Evolutionary conservation across 371 early-diverging fungal genomes (phyloP), one percentile per base, ranked within the genome.

Genomic region (Funneliformis caledonium): DNA sequence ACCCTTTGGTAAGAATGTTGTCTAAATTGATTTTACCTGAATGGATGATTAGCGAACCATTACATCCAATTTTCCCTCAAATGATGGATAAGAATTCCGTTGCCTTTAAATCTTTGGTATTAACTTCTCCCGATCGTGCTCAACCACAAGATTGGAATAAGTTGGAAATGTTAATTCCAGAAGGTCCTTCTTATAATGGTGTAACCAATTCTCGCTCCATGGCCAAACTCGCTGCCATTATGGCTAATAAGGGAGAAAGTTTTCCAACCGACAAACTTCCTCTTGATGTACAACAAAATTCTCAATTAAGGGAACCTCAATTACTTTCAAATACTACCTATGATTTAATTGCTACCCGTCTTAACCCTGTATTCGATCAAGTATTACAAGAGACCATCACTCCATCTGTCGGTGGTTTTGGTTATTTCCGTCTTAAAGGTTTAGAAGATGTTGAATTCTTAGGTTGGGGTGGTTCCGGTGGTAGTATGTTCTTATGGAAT

Each of bases 201-300:
- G 86, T 86, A 79, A 87, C 93, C 5, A 92, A 92, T 78, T 88
- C 92, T 11, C 84, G 85, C 67, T 90, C 91, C 48, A 90, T 93
- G n/a, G 93, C 90, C 2, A 88, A 87, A 72, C 81, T 93, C 33
- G 91, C 88, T 33, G 90, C 92, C 16, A 86, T 92, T 80, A 88
- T 93, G 90, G 91, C 92, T 14, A 92, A 92, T 81, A 80, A 85
- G n/a, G 94, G 94, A 11, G 74, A 85, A 31, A 84, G 92, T 0
- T 81, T 89, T 26, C 83, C 82, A 86, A 85, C 19, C 11, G 56
- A 56, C 19, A 43, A 83, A 0, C 9, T 11, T 33, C 7, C 48
- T 16, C 48, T 52, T 14, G 16, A 48, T 19, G 4, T 31, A 12
- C 22, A 64, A 64, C 22, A 12, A 11, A 45, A 33, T 33, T 73